Evolutionary conservation across 2,329 filamentous ascomycete species (phyloP).

Genomic region (Colletotrichum tropicicola): DNA sequence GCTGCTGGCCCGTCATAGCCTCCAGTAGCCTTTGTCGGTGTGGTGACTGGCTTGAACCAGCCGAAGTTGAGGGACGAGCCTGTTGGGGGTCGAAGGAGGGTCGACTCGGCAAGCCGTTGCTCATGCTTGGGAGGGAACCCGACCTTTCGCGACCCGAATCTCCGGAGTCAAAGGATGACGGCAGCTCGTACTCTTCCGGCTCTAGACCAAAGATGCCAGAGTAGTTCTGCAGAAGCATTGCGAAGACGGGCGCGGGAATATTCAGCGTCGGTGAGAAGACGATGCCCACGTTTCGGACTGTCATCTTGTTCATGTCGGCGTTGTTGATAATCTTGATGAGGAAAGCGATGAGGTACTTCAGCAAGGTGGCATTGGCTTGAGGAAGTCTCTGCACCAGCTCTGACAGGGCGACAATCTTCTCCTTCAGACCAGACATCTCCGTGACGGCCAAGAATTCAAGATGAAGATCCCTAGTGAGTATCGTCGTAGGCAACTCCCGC

Average conservation of each 20-base stretch:
- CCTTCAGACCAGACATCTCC: slow-evolving; percentile 76
- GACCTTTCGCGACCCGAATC: slow-evolving; percentile 36
- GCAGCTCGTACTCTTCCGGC: slow-evolving; percentile 70
- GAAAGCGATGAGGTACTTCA: slow-evolving; percentile 88
- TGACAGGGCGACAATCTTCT: slow-evolving; percentile 81
- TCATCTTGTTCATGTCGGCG: slow-evolving; percentile 95
- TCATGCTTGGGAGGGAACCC: slow-evolving; percentile 27
- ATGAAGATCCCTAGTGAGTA: slow-evolving; percentile 90
- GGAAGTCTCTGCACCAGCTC: slow-evolving; percentile 84
- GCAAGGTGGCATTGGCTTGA: slow-evolving; percentile 79
- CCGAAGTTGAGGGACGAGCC: slow-evolving; percentile 58
- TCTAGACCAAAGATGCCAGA: slow-evolving; percentile 82
- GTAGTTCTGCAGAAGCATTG: slow-evolving; percentile 92
- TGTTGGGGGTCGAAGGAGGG: slow-evolving; percentile 39
- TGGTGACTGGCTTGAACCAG: slow-evolving; percentile 57
- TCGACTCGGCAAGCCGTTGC: slow-evolving; percentile 36
- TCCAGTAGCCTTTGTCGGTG: slow-evolving; percentile 60
- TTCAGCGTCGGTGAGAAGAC: slow-evolving; percentile 98
- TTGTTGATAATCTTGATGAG: slow-evolving; percentile 94
- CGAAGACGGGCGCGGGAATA: slow-evolving; percentile 94
- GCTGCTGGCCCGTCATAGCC: slow-evolving; percentile 43
- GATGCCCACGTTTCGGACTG: slow-evolving; percentile 94
- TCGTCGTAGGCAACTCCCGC: slow-evolving; percentile 88
- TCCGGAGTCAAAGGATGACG: slow-evolving; percentile 50
- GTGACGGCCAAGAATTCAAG: slow-evolving; percentile 87